These are phyloP conservation scores for Priceomyces medius DNA, from an alignment of 805 yeast species.

Conservation along the genomic window DNA sequence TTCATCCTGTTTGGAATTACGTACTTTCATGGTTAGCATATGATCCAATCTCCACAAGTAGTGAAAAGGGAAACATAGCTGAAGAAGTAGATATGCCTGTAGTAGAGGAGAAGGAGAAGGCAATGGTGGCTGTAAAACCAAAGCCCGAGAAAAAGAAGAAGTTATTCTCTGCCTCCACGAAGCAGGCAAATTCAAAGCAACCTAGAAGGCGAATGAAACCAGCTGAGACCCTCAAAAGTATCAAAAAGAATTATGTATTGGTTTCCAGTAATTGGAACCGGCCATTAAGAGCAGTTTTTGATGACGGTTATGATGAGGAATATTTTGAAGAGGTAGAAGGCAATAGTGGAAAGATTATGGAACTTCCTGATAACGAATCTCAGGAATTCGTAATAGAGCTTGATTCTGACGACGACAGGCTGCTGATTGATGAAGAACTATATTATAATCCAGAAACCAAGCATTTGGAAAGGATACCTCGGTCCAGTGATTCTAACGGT, in stretches of 20 bases:
- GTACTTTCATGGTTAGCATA: conserved; percentile 38
- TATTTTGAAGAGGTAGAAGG: not conserved
- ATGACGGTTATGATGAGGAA: conserved; percentile 6
- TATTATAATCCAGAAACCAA: conserved; percentile 33
- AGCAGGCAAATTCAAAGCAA: not conserved
- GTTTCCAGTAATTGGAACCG: conserved; percentile 32
- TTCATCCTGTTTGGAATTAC: conserved; percentile 39
- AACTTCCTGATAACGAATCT: not conserved
- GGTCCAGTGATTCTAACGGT: not conserved
- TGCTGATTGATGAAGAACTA: conserved; percentile 23
- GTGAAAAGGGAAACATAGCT: not conserved
- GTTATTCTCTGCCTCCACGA: not conserved
- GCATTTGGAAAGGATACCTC: conserved; percentile 24
- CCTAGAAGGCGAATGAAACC: conserved; percentile 1
- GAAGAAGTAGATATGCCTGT: not conserved
- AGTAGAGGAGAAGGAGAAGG: not conserved
- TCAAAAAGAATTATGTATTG: conserved; percentile 20
- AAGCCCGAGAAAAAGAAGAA: conserved; percentile 1
- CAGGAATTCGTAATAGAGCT: conserved; percentile 31
- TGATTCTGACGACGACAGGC: conserved; percentile 19
- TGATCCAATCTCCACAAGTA: conserved; percentile 10
- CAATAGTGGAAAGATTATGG: not conserved
- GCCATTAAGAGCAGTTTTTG: conserved; percentile 23
- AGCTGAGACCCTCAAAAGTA: conserved; percentile 4
- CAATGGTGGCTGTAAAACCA: not conserved